Percentiles rank a stretch among this genome's conserved stretches.
These are phyloP conservation scores for Kwoniella europaea DNA, from an alignment of 768 basidiomycete genomes.

Conservation along the genomic window DNA sequence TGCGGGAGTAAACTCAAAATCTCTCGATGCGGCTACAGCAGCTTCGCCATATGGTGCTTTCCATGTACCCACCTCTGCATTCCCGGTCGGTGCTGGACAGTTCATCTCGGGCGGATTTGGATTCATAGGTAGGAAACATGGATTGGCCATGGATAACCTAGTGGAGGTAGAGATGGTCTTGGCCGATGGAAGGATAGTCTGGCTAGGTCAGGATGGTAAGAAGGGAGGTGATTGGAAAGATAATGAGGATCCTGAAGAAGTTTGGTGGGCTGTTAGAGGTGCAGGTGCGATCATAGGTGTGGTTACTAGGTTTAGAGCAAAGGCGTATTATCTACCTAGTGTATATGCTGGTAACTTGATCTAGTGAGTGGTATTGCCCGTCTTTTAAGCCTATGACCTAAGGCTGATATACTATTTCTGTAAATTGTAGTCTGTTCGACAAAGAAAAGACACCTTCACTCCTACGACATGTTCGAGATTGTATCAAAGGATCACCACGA, in stretches of 20 bases:
- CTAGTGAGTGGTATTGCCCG: constrained; percentile 67
- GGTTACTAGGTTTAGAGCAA: constrained; percentile 85
- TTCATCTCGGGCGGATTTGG: constrained; percentile 76
- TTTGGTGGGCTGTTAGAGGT: constrained; percentile 56
- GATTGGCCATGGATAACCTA: constrained; percentile 85
- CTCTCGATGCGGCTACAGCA: constrained; percentile 77
- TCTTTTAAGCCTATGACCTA: not conserved
- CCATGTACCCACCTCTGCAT: constrained; percentile 57
- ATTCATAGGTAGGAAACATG: constrained; percentile 78
- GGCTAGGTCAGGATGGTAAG: constrained; percentile 73
- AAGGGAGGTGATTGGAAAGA: constrained; percentile 63
- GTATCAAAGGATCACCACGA: constrained; percentile 83
- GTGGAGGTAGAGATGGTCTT: constrained; percentile 92
- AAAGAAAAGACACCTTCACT: constrained; percentile 83
- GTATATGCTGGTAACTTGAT: constrained; percentile 92
- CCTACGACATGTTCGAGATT: constrained; percentile 89
- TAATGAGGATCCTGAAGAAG: constrained; percentile 48
- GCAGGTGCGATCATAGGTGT: constrained; percentile 83
- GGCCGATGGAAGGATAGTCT: constrained; percentile 83
- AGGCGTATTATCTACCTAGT: constrained; percentile 84
- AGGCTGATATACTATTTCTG: not conserved
- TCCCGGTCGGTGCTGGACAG: constrained; percentile 59
- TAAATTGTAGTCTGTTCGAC: constrained; percentile 73
- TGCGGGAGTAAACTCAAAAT: constrained; percentile 81
- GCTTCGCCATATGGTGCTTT: constrained; percentile 57